Conservation (phyloP, 768 basidiomycete species). For the Leccinum barrowsii region DNA sequence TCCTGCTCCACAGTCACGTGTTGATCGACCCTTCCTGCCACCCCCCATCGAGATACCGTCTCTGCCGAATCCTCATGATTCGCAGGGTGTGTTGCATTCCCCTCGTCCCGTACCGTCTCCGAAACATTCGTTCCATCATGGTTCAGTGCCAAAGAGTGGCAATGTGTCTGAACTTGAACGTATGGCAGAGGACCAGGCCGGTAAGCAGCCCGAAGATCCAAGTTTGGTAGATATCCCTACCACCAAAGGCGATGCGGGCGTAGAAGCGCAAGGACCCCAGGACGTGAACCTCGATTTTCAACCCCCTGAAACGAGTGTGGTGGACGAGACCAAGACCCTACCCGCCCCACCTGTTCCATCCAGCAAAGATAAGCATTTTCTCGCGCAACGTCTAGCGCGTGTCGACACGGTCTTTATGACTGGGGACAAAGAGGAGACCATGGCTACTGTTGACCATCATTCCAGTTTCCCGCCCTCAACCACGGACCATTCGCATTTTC, state of each 20-base stretch:
- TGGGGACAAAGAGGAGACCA: neutral
- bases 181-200: constrained; percentile 65
- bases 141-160: constrained; percentile 23
- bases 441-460: constrained; percentile 1
- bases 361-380: constrained; percentile 28
- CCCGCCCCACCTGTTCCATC: constrained; percentile 56
- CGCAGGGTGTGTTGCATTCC: constrained; percentile 47
- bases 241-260: constrained; percentile 18
- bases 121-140: constrained; percentile 44
- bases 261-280: constrained; percentile 19
- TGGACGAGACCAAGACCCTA: constrained; percentile 52
- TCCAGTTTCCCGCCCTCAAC: constrained; percentile 10
- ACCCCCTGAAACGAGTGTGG: constrained; percentile 1
- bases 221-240: constrained; percentile 21
- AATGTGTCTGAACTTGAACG: constrained; percentile 68
- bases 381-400: constrained; percentile 14
- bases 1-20: constrained; percentile 34
- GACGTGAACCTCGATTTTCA: constrained; percentile 12
- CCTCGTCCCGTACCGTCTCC: constrained; percentile 71
- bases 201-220: constrained; percentile 24
- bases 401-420: constrained; percentile 33
- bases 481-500: constrained; percentile 8
- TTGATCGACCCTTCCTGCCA: constrained; percentile 13
- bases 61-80: constrained; percentile 30
- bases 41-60: constrained; percentile 22